Evolutionary conservation across 805 yeast genomes (phyloP).

Genomic region (Candida lessepsii): DNA sequence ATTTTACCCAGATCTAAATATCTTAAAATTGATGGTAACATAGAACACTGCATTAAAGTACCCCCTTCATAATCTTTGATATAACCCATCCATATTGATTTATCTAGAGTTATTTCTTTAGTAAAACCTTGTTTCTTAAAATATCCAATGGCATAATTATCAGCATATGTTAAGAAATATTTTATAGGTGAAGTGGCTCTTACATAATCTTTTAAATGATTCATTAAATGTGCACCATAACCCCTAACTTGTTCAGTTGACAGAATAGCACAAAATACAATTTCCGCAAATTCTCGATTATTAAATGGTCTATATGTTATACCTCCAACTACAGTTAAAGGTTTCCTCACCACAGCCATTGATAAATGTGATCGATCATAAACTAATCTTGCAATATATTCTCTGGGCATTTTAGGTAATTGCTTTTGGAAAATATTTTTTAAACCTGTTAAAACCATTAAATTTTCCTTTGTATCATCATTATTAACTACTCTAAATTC

Average conservation of each 20-base stretch:
- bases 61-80: slow-evolving; percentile 99
- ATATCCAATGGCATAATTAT: slow-evolving; percentile 97
- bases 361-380: slow-evolving; percentile 93
- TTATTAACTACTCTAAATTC: slow-evolving; percentile 96
- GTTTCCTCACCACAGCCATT: slow-evolving; percentile 93
- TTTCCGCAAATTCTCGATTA: slow-evolving; percentile 89
- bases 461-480: slow-evolving; percentile 80
- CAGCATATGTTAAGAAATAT: slow-evolving; percentile 57
- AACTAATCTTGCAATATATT: slow-evolving; percentile 90
- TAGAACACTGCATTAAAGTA: slow-evolving; percentile 94
- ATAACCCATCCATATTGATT: slow-evolving; percentile 94
- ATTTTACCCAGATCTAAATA: slow-evolving; percentile 89
- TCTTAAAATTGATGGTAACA: slow-evolving; percentile 78
- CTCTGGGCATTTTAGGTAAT: slow-evolving; percentile 97
- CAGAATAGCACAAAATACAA: slow-evolving; percentile 96
- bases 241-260: slow-evolving; percentile 98
- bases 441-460: slow-evolving; percentile 91
- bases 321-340: slow-evolving; percentile 95
- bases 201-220: slow-evolving; percentile 94
- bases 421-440: slow-evolving; percentile 97
- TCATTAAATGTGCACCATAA: slow-evolving; percentile 98
- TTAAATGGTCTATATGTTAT: slow-evolving; percentile 95
- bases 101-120: slow-evolving; percentile 85
- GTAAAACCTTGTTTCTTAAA: slow-evolving; percentile 98
- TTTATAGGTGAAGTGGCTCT: slow-evolving; percentile 67